A percentile compares a stretch with the other conserved stretches of the same genome.
Evolutionary conservation across 495 filamentous ascomycete genomes (phyloP).

Genomic region (Melanomma pulvis-pyrius): DNA sequence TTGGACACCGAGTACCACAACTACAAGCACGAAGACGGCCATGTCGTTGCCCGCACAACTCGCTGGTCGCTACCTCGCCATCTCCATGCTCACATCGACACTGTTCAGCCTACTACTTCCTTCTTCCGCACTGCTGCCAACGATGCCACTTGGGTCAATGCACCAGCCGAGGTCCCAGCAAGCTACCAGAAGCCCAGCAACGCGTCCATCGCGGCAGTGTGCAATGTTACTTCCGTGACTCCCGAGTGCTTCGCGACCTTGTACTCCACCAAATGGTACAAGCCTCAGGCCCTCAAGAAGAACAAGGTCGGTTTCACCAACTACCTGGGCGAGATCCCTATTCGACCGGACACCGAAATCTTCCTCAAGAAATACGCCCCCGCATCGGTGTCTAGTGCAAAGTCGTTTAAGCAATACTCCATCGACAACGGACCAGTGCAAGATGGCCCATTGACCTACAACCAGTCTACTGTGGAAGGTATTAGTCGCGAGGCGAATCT

Average conservation of each 20-base stretch:
- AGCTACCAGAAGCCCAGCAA: slow-evolving; percentile 34
- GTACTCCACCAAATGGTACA: slow-evolving; percentile 58
- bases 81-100: slow-evolving; percentile 60
- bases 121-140: slow-evolving; percentile 51
- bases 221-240: slow-evolving; percentile 57
- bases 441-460: slow-evolving; percentile 44
- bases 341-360: slow-evolving; percentile 53
- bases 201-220: slow-evolving; percentile 47
- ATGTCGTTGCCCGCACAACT: slow-evolving; percentile 45
- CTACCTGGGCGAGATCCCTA: slow-evolving; percentile 54
- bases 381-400: slow-evolving; percentile 49
- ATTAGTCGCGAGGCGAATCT: slow-evolving; percentile 51
- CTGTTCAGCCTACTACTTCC: slow-evolving; percentile 70
- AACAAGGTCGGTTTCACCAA: slow-evolving; percentile 56
- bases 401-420: slow-evolving; percentile 49
- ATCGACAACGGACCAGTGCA: slow-evolving; percentile 49
- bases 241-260: slow-evolving; percentile 58
- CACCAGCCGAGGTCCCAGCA: slow-evolving; percentile 13
- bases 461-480: slow-evolving; percentile 36
- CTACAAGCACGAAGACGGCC: slow-evolving; percentile 49
- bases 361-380: slow-evolving; percentile 56
- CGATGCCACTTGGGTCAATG: slow-evolving; percentile 10
- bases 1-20: slow-evolving; percentile 51
- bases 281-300: slow-evolving; percentile 46
- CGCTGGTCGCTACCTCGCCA: slow-evolving; percentile 59